Base-by-base conservation (phyloP, 2,329 filamentous ascomycete species). In the Trichoderma guizhouense region DNA sequence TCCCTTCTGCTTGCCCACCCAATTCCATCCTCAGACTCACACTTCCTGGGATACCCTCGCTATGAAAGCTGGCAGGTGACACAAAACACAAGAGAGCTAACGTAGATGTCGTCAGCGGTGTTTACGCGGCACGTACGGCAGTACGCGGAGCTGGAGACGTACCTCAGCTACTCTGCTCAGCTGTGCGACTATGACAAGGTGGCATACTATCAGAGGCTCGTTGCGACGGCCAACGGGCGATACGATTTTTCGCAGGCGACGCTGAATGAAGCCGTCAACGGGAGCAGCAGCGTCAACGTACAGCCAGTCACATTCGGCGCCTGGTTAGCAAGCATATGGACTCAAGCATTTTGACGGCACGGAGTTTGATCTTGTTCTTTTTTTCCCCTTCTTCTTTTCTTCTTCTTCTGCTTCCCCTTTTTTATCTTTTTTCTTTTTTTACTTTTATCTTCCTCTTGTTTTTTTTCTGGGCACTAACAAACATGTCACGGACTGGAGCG, bases 181-280 rank as follows among this genome's bases (percentile, higher is more conserved):
- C 82, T 82, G 58, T 83, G 85, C 12, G 83, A 89, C 74, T 83
- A 82, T 71, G 79, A 81, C 8, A 85, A 83, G 67, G 87, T 86
- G 74, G 83, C 84, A 60, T 84, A 88, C 69, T 86, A 91, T 64
- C 86, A 90, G 72, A 84, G 90, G 36, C 85, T 93, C 28, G 84
- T 92, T 47, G 90, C 90, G 36, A 93, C 92, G 0, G 88, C 88
- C 21, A 87, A 91, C 73, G 89, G 91, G 2, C 86, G 89, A 11
- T 94, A 92, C 77, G 88, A 90, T 74, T 92, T 92, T 75, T 81
- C 83, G 3, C 81, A 86, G 14, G 81, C 88, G 1, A 91, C 89
- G 73, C 81, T 93, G 69, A 92, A 92, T 78, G 82, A 84, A 3
- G 76, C 83, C 3, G 77, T 87, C 57, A 76, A 79, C 32, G 77